These are phyloP conservation scores for Blastobotrys apis DNA, from an alignment of 1,139 yeast genomes.

Conservation along the genomic window DNA sequence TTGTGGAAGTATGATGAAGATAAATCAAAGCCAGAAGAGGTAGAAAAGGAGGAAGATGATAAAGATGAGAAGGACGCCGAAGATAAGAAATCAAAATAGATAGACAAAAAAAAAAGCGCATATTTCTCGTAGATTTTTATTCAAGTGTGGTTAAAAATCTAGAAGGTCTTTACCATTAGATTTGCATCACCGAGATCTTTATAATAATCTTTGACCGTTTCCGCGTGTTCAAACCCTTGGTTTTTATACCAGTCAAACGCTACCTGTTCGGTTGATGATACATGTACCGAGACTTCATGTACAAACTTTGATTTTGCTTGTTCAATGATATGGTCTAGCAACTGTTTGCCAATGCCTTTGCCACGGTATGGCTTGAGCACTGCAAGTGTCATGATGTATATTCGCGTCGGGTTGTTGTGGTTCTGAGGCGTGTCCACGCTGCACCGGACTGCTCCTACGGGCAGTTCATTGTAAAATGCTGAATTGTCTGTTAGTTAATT, in stretches of 20 bases:
- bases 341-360: constrained; percentile 57
- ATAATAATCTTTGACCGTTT: constrained; percentile 48
- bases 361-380: constrained; percentile 59
- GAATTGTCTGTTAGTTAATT: constrained; percentile 19
- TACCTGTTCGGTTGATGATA: constrained; percentile 42
- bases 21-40: constrained; percentile 30
- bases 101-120: not conserved
- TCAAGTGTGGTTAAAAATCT: too few species aligned
- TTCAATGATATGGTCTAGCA: constrained; percentile 52
- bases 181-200: constrained; percentile 38
- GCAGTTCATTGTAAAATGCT: constrained; percentile 59
- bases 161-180: constrained; percentile 24
- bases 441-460: constrained; percentile 62
- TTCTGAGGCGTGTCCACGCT: constrained; percentile 43
- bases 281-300: constrained; percentile 58
- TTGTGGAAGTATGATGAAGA: constrained; percentile 41
- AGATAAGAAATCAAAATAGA: not conserved
- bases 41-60: constrained; percentile 21
- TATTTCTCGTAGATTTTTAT: not conserved
- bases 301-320: constrained; percentile 50
- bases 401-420: constrained; percentile 42
- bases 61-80: constrained; percentile 1
- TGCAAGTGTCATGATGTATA: constrained; percentile 63
- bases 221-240: constrained; percentile 48
- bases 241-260: constrained; percentile 54